A percentile compares a stretch with the other conserved stretches of the same genome.
These are phyloP conservation scores for Nakataea oryzae DNA, from an alignment of 2,329 filamentous ascomycete genomes.

Conservation along the genomic window DNA sequence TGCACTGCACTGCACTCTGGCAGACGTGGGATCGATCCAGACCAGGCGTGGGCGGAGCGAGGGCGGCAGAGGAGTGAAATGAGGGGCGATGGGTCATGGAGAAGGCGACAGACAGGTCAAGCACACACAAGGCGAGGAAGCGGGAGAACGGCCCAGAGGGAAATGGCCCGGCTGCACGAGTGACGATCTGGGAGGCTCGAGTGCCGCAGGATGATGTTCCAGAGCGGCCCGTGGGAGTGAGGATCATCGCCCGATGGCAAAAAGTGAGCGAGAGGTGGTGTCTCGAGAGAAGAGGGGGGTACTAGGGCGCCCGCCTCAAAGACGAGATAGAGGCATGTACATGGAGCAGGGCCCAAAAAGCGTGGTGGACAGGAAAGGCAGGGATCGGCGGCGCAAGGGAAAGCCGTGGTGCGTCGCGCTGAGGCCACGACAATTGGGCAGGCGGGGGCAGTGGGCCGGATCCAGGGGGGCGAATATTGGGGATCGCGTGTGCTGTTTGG, in stretches of 20 bases:
- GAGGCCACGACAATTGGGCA: background rate
- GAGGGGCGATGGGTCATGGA: background rate
- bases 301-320: background rate
- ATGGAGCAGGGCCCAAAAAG: background rate
- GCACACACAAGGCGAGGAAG: background rate
- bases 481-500: background rate
- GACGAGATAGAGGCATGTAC: no score
- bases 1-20: no score
- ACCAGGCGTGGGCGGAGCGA: no score
- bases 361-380: background rate
- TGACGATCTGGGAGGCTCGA: background rate
- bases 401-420: background rate
- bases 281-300: no score
- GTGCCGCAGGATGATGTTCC: background rate
- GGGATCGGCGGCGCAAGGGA: background rate
- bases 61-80: no score
- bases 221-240: background rate
- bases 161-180: background rate
- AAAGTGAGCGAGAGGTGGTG: background rate
- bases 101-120: no score
- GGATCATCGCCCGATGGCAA: background rate
- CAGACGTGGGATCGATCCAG: no score
- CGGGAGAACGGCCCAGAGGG: background rate
- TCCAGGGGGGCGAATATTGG: background rate
- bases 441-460: background rate